Base-by-base conservation (phyloP, 306 rosid genomes). In the Myrica gale region DNA sequence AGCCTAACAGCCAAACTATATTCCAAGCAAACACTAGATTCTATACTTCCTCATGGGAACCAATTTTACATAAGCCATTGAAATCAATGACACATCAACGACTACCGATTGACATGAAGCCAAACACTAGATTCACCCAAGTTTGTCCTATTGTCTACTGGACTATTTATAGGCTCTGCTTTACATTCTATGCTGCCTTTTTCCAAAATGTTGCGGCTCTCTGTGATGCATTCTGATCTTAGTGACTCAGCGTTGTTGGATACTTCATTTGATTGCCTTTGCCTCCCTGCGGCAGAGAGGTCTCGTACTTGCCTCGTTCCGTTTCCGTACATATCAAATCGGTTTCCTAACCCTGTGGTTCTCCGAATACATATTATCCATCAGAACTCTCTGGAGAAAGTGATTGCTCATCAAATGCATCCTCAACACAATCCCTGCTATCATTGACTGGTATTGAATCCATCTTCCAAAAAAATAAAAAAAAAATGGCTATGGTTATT, bases 331-430 rank as follows among this genome's bases (percentile, higher is more conserved):
- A n/a, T n/a, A n/a, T n/a, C n/a, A n/a, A n/a, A n/a, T n/a, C n/a
- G n/a, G n/a, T n/a, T n/a, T n/a, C n/a, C n/a, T n/a, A n/a, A n/a
- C n/a, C 75, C 41, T 89, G 93, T 0, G 92, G 89, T 41, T 90
- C 96, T 50, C 89, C 87, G 74, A 78, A 85, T 69, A 84, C 79
- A 83, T 84, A 83, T 79, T 63, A 90, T 68, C 9, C 73, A 78
- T 80, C 83, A 67, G 88, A 84, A 79, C 37, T 72, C 76, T 89
- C 91, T 0, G 75, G 82, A 65, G 87, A 81, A 72, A 84, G 81
- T 54, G 88, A 81, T 77, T 56, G 88, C 52, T 76, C 95, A 16
- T 85, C 80, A 56, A 76, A 83, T 69, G 73, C 89, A 71, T 82
- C 85, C 72, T 77, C 85, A 16, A 44, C 55, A 71, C 75, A 70